Evolutionary conservation across 2,329 filamentous ascomycete genomes (phyloP), one percentile per base, ranked within the genome.

Genomic region (Colletotrichum sp.): DNA sequence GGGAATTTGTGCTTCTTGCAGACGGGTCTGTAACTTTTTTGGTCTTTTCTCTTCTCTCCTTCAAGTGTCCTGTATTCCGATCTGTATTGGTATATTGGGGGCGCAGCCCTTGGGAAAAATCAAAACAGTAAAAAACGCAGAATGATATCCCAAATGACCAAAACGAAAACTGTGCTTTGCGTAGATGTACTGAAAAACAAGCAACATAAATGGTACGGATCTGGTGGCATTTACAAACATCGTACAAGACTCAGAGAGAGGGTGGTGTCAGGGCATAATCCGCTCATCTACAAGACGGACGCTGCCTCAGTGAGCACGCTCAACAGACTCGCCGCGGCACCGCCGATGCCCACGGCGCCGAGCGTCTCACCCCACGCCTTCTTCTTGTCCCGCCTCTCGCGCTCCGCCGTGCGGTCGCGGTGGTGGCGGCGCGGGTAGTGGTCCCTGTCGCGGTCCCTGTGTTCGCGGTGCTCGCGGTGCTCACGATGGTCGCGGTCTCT

Each of bases 291-390:
- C 34, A 84, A 78, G 8, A 78, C 82, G 12, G 81, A 81, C 6
- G 90, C 90, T 30, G 91, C 91, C 80, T 93, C 90, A 6, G 89
- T 88, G 36, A 93, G 82, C 2, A 92, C 90, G 70, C 88, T 89
- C 62, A 93, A 79, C 76, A 93, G 82, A 69, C 90, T 92, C 4
- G 89, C 90, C 1, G 92, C 91, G 0, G 91, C 91, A 12, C 91
- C 90, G 6, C 91, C 91, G 34, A 93, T 89, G 2, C 91, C 89
- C 7, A 90, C 91, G 1, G 89, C 90, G 3, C 88, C 87, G 6
- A 92, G 85, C 18, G 90, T 89, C 77, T 91, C 90, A 64, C 89
- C 88, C 82, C 88, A 88, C 15, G 84, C 85, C 79, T 86, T 88
- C 80, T 85, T 88, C 79, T 83, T 86, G 4, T 87, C 84, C 44